phyloP scores from a whole-genome alignment of 768 basidiomycete genomes.

The Suillus hirtellus region DNA sequence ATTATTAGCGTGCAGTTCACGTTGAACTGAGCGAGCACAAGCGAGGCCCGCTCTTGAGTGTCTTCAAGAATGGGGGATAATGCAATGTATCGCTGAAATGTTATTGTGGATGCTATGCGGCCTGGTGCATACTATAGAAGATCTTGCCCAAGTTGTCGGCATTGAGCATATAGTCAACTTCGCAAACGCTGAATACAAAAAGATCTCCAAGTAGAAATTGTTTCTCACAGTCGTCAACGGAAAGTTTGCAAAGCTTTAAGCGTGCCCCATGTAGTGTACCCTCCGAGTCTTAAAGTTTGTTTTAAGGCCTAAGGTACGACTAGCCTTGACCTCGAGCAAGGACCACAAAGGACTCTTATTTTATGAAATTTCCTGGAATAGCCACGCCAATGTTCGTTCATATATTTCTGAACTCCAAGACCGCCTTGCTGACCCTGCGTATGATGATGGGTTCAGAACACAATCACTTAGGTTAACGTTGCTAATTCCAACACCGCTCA shows the following conservation, averaged over 20 bases:
- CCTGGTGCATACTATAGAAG: neutral
- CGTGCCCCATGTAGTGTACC: neutral
- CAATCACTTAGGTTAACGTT: neutral
- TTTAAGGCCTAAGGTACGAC: neutral
- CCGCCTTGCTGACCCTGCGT: neutral
- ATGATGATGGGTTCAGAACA: constrained; percentile 1
- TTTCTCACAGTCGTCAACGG: neutral
- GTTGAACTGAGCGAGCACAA: constrained; percentile 43
- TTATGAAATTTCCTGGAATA: neutral
- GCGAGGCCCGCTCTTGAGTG: constrained; percentile 15
- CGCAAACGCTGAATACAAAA: neutral
- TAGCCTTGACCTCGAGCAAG: neutral
- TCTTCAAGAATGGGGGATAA: constrained; percentile 11
- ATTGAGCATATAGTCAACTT: constrained; percentile 16
- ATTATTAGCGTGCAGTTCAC: constrained; percentile 64
- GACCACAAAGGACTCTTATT: neutral
- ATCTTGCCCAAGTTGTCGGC: constrained; percentile 15
- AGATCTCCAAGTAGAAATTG: neutral
- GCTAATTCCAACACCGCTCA: neutral
- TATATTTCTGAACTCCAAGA: neutral
- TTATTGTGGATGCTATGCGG: constrained; percentile 24
- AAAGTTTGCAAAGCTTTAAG: constrained; percentile 3
- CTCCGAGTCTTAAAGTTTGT: neutral
- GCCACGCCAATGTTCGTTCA: constrained; percentile 6
- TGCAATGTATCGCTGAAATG: constrained; percentile 17